Evolutionary conservation across 257 asterid species (phyloP).

Genomic region (Penstemon davidsonii): DNA sequence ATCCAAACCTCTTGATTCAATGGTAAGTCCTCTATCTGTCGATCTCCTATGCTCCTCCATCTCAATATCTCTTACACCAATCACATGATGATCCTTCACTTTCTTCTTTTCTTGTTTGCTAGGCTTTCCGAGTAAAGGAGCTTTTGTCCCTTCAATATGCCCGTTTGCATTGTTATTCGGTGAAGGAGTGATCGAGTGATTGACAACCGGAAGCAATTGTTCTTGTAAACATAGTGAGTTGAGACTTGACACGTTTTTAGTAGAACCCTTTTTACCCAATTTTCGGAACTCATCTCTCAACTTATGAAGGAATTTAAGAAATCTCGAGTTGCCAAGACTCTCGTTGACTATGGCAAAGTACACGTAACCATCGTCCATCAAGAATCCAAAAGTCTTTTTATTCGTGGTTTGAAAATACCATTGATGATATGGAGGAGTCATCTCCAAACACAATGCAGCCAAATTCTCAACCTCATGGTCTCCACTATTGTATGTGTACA

Average conservation of each 20-base stretch:
- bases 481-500: slow-evolving; percentile 50
- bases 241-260: slow-evolving; percentile 37
- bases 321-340: slow-evolving; percentile 38
- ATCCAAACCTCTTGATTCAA: slow-evolving; percentile 35
- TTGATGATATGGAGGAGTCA: slow-evolving; percentile 62
- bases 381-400: slow-evolving; percentile 52
- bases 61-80: slow-evolving; percentile 48
- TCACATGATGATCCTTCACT: slow-evolving; percentile 48
- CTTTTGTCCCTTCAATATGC: slow-evolving; percentile 43
- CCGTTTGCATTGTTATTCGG: slow-evolving; percentile 30
- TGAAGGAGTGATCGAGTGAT: slow-evolving; percentile 36
- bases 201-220: slow-evolving; percentile 48
- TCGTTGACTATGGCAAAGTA: slow-evolving; percentile 63
- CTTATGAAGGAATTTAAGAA: slow-evolving; percentile 46
- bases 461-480: slow-evolving; percentile 51
- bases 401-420: slow-evolving; percentile 69
- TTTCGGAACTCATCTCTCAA: slow-evolving; percentile 59
- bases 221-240: slow-evolving; percentile 48
- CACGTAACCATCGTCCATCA: slow-evolving; percentile 50
- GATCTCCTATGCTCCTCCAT: slow-evolving; percentile 50
- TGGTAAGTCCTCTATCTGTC: slow-evolving; percentile 31
- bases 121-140: slow-evolving; percentile 64
- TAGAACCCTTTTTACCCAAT: slow-evolving; percentile 36
- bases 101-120: slow-evolving; percentile 59
- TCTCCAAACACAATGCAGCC: slow-evolving; percentile 67